These are phyloP conservation scores for Trypanosoma melophagium DNA, from an alignment of 208 protist species.

Conservation along the genomic window DNA sequence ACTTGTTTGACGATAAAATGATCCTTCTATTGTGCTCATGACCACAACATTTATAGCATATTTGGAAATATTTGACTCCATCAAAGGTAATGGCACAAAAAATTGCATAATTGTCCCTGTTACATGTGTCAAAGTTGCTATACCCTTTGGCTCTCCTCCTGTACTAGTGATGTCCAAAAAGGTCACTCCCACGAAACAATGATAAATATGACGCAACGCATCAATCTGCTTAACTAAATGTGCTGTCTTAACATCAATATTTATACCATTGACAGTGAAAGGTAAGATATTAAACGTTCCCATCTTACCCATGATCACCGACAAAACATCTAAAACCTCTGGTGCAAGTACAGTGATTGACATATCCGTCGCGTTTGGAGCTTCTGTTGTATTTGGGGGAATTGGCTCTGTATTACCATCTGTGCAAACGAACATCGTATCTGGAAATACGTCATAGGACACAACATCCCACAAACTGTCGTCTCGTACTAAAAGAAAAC, in stretches of 20 bases:
- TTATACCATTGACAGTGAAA: slow-evolving; percentile 37
- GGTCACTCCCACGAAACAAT: slow-evolving; percentile 14
- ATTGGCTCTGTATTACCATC: slow-evolving; percentile 24
- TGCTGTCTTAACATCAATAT: slow-evolving; percentile 14
- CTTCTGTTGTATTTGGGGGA: slow-evolving; percentile 24
- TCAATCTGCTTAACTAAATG: slow-evolving; percentile 28
- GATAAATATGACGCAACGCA: slow-evolving; percentile 7
- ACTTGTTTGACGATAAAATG: slow-evolving; percentile 18
- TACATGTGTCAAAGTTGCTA: slow-evolving; percentile 11
- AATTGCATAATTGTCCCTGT: slow-evolving; percentile 13
- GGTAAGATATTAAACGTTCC: slow-evolving; percentile 35
- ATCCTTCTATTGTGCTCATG: background rate
- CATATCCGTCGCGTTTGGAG: slow-evolving; percentile 19
- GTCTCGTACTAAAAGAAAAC: slow-evolving; percentile 35
- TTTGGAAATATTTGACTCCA: slow-evolving; percentile 8
- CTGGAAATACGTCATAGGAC: slow-evolving; percentile 21
- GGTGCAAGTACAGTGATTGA: slow-evolving; percentile 9
- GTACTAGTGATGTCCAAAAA: slow-evolving; percentile 5
- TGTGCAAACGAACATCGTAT: slow-evolving; percentile 40
- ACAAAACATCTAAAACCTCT: slow-evolving; percentile 29
- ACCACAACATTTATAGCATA: slow-evolving; percentile 15
- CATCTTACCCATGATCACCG: slow-evolving; percentile 20
- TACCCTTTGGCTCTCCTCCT: slow-evolving; percentile 3
- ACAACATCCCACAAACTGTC: slow-evolving; percentile 38
- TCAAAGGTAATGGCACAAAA: slow-evolving; percentile 25